These are phyloP conservation scores for Citeromyces matritensis DNA, from an alignment of 805 yeast genomes.

Conservation along the genomic window DNA sequence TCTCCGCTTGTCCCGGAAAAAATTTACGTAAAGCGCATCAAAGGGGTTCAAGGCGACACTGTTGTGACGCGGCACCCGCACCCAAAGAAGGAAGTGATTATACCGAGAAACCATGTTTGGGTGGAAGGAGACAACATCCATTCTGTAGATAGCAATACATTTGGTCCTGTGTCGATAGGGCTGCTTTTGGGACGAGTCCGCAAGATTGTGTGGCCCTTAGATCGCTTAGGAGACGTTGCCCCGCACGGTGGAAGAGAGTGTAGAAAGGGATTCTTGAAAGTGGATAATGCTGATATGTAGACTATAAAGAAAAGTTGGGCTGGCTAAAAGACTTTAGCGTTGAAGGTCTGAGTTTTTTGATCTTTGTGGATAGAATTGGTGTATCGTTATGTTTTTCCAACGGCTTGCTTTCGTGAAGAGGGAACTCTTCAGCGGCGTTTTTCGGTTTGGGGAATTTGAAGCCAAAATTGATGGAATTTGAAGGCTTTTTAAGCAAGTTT, in stretches of 20 bases:
- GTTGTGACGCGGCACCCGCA: constrained; percentile 51
- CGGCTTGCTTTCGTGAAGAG: constrained; percentile 3
- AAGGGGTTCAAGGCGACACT: constrained; percentile 61
- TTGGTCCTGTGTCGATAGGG: constrained; percentile 81
- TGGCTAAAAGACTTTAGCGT: too few species aligned
- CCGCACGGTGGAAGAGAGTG: constrained; percentile 36
- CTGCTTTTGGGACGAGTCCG: constrained; percentile 67
- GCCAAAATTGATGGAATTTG: constrained; percentile 1
- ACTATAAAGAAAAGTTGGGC: background rate
- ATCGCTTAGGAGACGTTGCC: constrained; percentile 34
- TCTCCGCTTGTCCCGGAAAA: constrained; percentile 73
- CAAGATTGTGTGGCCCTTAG: constrained; percentile 55
- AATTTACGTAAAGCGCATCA: constrained; percentile 66
- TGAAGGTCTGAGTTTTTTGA: too few species aligned
- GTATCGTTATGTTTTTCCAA: constrained; percentile 14
- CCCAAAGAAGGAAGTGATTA: constrained; percentile 39
- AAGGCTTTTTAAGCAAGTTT: background rate
- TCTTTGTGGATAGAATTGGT: constrained; percentile 13
- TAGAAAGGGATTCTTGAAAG: constrained; percentile 12
- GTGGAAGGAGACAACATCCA: constrained; percentile 88
- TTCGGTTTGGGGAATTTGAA: constrained; percentile 3
- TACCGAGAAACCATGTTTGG: constrained; percentile 83
- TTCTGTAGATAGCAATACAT: constrained; percentile 73
- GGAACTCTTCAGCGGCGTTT: too few species aligned
- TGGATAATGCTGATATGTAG: constrained; percentile 1